phyloP scores from a whole-genome alignment of 192 early-diverging fungal species.

The Chytriomyces confervae region DNA sequence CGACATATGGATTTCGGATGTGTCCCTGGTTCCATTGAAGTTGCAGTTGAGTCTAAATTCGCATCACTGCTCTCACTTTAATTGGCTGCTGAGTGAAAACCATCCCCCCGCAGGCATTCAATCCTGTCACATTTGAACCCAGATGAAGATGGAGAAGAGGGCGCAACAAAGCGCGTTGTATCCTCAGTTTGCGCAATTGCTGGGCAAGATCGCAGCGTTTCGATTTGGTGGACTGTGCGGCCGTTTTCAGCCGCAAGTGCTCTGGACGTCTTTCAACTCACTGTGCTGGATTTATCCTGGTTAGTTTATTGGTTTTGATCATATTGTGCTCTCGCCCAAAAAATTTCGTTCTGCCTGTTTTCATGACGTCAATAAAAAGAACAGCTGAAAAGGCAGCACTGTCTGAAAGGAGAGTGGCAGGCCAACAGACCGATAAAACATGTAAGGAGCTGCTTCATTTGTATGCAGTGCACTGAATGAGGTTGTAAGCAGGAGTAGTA shows the following conservation, averaged over 20 bases:
- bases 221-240: slow-evolving; percentile 85
- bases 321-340: too few species aligned
- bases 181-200: slow-evolving; percentile 81
- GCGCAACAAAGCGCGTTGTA: slow-evolving; percentile 40
- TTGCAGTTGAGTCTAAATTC: slow-evolving; percentile 57
- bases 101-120: slow-evolving; percentile 60
- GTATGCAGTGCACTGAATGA: too few species aligned
- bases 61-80: too few species aligned
- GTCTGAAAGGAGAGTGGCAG: background rate
- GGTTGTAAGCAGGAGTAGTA: too few species aligned
- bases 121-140: slow-evolving; percentile 75
- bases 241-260: slow-evolving; percentile 72
- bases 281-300: slow-evolving; percentile 89
- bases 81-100: too few species aligned
- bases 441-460: too few species aligned
- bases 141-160: slow-evolving; percentile 31
- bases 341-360: too few species aligned
- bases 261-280: slow-evolving; percentile 79
- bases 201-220: slow-evolving; percentile 86
- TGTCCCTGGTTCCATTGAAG: slow-evolving; percentile 89
- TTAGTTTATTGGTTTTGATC: slow-evolving; percentile 33
- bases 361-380: too few species aligned
- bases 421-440: background rate
- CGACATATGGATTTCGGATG: slow-evolving; percentile 72
- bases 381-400: background rate